Evolutionary conservation across 352 stramenopile genomes (phyloP), one percentile per base, ranked within the genome.

Genomic region (Globisporangium echinulatum): DNA sequence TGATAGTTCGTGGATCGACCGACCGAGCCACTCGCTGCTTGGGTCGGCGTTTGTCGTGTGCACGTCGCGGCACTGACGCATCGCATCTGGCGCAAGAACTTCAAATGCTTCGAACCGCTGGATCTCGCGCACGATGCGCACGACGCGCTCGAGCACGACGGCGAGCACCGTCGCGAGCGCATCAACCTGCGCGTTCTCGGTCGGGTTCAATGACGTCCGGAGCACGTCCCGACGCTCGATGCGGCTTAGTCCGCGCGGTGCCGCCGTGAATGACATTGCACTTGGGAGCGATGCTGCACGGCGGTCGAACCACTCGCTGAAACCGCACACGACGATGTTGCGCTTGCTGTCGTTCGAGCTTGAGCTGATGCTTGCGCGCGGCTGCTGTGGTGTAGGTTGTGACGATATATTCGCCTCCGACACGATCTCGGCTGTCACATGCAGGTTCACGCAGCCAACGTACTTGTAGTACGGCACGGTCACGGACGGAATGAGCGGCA

Each of bases 41-140:
- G 56, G 52, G 19, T 82, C 55, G 4, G 74, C 63, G 40, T 70
- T 87, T n/a, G 85, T 66, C 0, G 62, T 76, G 56, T 90, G 78
- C 4, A 79, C 36, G 52, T 78, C 63, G 8, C 69, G 72, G n/a
- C 77, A 90, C 52, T 76, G 79, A 1, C 49, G 54, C 63, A 79
- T 85, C 7, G 82, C 75, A 36, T 82, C 77, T 17, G 42, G 46
- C 0, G 68, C 59, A 15, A 90, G 67, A 11, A 51, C 54, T 58
- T 90, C 81, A 43, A 81, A 88, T 8, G 78, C 64, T 44, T 90
- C 81, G 52, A 90, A 82, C 17, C 82, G 69, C 11, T 59, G 58
- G 9, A 90, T 84, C 58, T 88, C 81, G 3, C 60, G 66, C 36
- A 85, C 58, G 10, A 88, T 78, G 14, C 55, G 69, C 13, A 84